Base-by-base conservation (phyloP, 352 stramenopile genomes). In the Globisporangium perplexum region DNA sequence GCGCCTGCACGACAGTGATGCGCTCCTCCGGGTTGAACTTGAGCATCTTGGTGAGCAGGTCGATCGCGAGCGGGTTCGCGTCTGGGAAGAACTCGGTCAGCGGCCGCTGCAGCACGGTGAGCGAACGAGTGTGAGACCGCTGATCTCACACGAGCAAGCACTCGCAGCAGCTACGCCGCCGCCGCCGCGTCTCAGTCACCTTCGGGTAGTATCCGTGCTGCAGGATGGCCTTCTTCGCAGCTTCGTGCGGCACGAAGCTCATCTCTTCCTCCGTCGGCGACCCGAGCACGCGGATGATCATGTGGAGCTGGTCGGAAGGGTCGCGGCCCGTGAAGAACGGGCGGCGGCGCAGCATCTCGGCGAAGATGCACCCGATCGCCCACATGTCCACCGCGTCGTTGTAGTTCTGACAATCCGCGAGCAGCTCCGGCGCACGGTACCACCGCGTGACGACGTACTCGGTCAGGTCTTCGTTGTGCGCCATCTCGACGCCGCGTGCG, bases 351-450 rank as follows among this genome's bases (percentile, higher is more conserved):
- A 99, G 83, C 62, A 99, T 94, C 71, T 99, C 97, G 28, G 94
- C 97, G 67, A 99, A 98, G 70, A 99, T 99, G 69, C 97, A 99
- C 8, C 97, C 97, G 26, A 98, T 86, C 48, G 84, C 88, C 94
- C 94, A 98, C 47, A 98, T 88, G 68, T 98, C 95, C 47, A 99
- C 91, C 23, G 91, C 83, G 53, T 98, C 95, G 38, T 93, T 96
- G 74, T 99, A 99, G 64, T 98, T 91, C 56, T 96, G 94, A 68
- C 90, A 98, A 41, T 95, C 88, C 15, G 77, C 70, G 20, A 95
- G 67, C 26, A 95, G 68, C 62, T 95, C 85, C 1, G 85, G 85
- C 14, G 85, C 85, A 31, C 88, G 81, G 63, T 96, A 96, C 88
- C 88, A 96, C 2, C 86, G 65, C 43, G 87, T 96, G 5, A 96